A percentile compares a stretch with the other conserved stretches of the same genome.
phyloP scores from a whole-genome alignment of 2,329 filamentous ascomycete genomes.

The Phyllosticta citriasiana region DNA sequence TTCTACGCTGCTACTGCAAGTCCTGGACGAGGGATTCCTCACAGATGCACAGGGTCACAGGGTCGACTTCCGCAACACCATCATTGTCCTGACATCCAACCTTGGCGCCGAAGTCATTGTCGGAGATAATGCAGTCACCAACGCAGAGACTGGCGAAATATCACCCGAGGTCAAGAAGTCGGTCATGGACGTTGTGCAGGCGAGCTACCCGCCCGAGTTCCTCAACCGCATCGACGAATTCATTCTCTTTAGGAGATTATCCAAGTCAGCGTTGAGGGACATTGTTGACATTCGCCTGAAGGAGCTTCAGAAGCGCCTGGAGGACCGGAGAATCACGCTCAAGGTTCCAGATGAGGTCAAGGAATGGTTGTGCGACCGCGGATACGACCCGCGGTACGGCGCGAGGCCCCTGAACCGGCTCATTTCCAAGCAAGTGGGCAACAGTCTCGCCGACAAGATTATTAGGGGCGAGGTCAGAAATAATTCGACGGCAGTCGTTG shows the following conservation, averaged over 20 bases:
- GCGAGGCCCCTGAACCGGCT: conserved; percentile 84
- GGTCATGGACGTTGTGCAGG: conserved; percentile 79
- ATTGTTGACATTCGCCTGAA: conserved; percentile 87
- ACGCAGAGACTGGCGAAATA: conserved; percentile 53
- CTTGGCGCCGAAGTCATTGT: conserved; percentile 87
- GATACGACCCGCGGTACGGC: conserved; percentile 86
- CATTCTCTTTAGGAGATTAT: conserved; percentile 87
- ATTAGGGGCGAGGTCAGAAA: conserved; percentile 73
- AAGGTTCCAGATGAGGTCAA: conserved; percentile 62
- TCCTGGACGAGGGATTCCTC: conserved; percentile 90
- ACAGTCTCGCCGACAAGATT: conserved; percentile 80
- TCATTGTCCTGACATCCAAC: conserved; percentile 94
- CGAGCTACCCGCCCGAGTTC: conserved; percentile 78
- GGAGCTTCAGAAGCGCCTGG: conserved; percentile 73
- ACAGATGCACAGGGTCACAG: conserved; percentile 94
- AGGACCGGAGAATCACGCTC: conserved; percentile 75
- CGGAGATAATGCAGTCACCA: conserved; percentile 55
- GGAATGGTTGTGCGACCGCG: conserved; percentile 77
- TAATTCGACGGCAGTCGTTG: conserved; percentile 63
- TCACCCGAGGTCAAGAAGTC: conserved; percentile 62
- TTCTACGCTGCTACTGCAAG: conserved; percentile 80
- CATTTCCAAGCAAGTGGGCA: conserved; percentile 83
- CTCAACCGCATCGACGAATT: conserved; percentile 95
- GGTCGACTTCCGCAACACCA: conserved; percentile 91
- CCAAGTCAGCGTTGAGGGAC: conserved; percentile 66